Evolutionary conservation across 75 land plant species (phyloP).

Genomic region (Selaginella moellendorffii): DNA sequence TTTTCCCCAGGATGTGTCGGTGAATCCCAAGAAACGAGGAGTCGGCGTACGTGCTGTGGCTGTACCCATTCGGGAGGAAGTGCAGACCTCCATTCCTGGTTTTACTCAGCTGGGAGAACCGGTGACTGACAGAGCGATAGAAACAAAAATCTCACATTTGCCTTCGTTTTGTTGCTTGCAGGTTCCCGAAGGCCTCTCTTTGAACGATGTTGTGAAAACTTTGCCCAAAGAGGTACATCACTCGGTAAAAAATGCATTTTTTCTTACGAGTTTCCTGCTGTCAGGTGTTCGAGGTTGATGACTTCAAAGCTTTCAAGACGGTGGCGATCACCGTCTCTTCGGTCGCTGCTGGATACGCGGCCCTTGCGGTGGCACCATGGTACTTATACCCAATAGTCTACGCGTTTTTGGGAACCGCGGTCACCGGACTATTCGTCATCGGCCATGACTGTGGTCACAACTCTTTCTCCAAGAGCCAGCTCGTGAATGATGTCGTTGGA

Average conservation of each 20-base stretch:
- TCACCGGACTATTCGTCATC: constrained; percentile 13
- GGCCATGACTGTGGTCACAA: constrained; percentile 18
- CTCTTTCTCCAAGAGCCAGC: constrained; percentile 17
- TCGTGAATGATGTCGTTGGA: constrained; percentile 15
- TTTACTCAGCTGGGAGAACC: constrained; percentile 86
- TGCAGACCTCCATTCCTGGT: constrained; percentile 21
- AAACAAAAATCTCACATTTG: no score
- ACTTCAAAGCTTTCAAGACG: constrained; percentile 11
- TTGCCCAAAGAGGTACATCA: constrained; percentile 75
- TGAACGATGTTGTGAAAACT: constrained; percentile 59
- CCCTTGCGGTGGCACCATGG: constrained; percentile 15
- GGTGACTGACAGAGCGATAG: no score
- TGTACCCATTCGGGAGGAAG: not conserved
- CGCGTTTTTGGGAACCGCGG: constrained; percentile 13
- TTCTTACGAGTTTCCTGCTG: no score
- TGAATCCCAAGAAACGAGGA: not conserved
- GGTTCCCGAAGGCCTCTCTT: constrained; percentile 50
- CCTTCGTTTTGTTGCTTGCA: no score
- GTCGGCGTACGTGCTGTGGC: not conserved
- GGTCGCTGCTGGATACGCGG: constrained; percentile 8
- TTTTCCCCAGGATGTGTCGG: no score
- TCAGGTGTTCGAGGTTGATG: constrained; percentile 14
- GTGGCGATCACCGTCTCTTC: constrained; percentile 9
- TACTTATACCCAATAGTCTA: constrained; percentile 11
- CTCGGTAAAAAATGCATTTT: no score